Percentiles rank a stretch among this genome's conserved stretches.
Evolutionary conservation across 2,329 filamentous ascomycete genomes (phyloP).

Genomic region (Phaeoacremonium minimum): DNA sequence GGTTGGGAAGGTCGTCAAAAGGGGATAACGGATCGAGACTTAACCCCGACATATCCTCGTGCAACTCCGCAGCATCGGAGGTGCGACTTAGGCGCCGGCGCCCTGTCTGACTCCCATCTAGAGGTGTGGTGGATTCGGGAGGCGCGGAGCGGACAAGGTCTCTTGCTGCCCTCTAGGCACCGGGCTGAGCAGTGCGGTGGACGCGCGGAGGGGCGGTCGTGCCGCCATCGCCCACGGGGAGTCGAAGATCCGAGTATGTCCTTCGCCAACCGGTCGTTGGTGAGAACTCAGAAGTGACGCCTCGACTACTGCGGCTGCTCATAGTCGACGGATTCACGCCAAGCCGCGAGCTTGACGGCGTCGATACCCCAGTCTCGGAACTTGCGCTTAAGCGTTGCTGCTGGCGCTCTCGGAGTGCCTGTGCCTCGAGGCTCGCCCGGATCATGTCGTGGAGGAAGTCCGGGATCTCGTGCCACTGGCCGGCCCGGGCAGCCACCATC

Average conservation of each 20-base stretch:
- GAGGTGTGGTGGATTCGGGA: constrained; percentile 5
- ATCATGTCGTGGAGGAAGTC: constrained; percentile 50
- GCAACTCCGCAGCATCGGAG: too few relatives aligned
- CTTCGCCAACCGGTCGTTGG: constrained; percentile 14
- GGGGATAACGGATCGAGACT: too few relatives aligned
- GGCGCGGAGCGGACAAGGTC: constrained; percentile 10
- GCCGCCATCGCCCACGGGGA: constrained; percentile 30
- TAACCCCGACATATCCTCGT: too few relatives aligned
- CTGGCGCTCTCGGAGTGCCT: too few relatives aligned
- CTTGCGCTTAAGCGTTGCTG: too few relatives aligned
- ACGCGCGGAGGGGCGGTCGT: neutral
- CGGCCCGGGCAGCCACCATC: constrained; percentile 49
- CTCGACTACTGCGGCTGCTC: too few relatives aligned
- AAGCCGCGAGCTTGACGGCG: neutral
- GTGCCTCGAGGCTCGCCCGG: constrained; percentile 35
- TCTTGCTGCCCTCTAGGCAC: neutral
- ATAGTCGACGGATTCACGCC: neutral
- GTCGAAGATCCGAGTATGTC: constrained; percentile 30
- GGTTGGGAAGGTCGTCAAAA: too few relatives aligned
- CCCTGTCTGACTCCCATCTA: too few relatives aligned
- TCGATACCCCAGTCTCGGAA: too few relatives aligned
- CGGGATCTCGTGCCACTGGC: constrained; percentile 55
- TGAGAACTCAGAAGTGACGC: too few relatives aligned
- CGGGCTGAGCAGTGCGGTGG: neutral
- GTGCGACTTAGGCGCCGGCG: too few relatives aligned